Conservation (phyloP, 257 asterid species). For the Hygrophila difformis region DNA sequence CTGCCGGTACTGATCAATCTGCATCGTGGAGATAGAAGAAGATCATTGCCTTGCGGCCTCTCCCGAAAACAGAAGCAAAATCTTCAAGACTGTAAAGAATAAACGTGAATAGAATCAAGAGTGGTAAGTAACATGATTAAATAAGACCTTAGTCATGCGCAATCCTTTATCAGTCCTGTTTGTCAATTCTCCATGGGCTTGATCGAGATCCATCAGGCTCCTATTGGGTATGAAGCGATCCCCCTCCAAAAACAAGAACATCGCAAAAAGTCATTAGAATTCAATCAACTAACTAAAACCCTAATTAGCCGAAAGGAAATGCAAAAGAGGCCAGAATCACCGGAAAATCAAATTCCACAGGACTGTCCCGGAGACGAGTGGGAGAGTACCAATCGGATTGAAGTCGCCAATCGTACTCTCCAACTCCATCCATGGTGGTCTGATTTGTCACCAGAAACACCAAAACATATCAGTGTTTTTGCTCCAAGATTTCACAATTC, state of each 20-base stretch:
- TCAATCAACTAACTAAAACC: constrained; percentile 3
- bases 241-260: constrained; percentile 32
- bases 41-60: too few relatives aligned
- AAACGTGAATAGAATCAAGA: too few relatives aligned
- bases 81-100: too few relatives aligned
- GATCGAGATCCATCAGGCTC: constrained; percentile 86
- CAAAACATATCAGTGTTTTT: neutral
- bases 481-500: constrained; percentile 2
- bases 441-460: too few relatives aligned
- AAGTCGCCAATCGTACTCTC: constrained; percentile 24
- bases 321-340: constrained; percentile 21
- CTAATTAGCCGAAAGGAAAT: neutral
- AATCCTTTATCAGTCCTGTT: constrained; percentile 14
- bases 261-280: constrained; percentile 4
- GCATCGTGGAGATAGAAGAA: constrained; percentile 5
- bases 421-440: too few relatives aligned
- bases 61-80: too few relatives aligned
- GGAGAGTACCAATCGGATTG: constrained; percentile 74
- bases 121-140: constrained; percentile 39
- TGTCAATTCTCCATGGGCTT: constrained; percentile 55
- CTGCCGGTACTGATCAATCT: constrained; percentile 42
- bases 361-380: constrained; percentile 64
- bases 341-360: constrained; percentile 55
- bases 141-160: constrained; percentile 19
- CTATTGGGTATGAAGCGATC: constrained; percentile 84